A percentile compares a stretch with the other conserved stretches of the same genome.
Evolutionary conservation across 148 eudicot species (phyloP).

Genomic region (Vaccinium macrocarpon): DNA sequence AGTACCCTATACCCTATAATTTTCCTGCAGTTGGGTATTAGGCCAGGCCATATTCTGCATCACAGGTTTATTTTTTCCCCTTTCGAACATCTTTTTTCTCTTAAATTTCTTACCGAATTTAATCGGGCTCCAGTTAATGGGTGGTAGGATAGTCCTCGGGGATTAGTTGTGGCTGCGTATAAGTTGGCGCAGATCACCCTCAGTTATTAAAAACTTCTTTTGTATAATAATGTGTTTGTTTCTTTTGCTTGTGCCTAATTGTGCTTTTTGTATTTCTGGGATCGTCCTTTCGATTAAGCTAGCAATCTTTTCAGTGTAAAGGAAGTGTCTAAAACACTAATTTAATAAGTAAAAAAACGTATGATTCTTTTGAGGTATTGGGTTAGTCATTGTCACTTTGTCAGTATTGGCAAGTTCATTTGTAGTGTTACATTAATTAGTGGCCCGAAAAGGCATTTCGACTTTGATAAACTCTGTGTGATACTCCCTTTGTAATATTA

Average conservation of each 20-base stretch:
- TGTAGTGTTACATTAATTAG: slow-evolving; percentile 18
- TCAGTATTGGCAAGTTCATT: slow-evolving; percentile 10
- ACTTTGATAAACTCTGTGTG: slow-evolving; percentile 10
- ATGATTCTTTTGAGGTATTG: slow-evolving; percentile 6
- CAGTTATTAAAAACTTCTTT: neutral
- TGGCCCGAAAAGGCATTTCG: slow-evolving; percentile 14
- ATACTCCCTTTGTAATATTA: slow-evolving; percentile 5
- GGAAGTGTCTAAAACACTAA: neutral
- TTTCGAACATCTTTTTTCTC: neutral
- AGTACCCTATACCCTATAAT: neutral
- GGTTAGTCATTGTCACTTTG: slow-evolving; percentile 5
- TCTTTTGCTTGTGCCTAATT: neutral
- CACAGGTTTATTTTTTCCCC: neutral
- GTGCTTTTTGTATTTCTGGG: neutral
- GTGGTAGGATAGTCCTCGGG: neutral
- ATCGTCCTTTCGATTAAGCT: neutral
- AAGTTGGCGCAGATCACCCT: neutral
- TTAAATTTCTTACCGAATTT: neutral
- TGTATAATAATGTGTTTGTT: neutral
- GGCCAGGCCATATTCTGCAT: neutral
- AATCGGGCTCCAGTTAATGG: neutral
- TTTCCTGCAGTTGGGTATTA: neutral
- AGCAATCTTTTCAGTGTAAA: neutral
- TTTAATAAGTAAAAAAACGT: neutral
- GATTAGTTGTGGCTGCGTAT: neutral